Base-by-base conservation (phyloP, 2,329 filamentous ascomycete genomes). In the Paradendryphiella salina region DNA sequence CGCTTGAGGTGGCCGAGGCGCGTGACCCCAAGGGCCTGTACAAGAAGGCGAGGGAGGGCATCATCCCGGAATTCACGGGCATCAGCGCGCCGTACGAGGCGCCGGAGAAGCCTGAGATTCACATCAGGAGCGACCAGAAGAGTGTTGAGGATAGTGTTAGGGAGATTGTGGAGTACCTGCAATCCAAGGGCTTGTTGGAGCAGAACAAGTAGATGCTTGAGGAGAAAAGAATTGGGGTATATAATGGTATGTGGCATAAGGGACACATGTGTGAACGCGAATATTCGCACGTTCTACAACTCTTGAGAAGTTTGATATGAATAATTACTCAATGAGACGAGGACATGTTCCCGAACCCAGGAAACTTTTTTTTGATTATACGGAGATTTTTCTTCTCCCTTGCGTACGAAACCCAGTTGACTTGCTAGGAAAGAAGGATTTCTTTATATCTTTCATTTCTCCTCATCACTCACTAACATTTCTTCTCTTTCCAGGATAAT, bases 61-160 rank as follows among this genome's bases (percentile, higher is more conserved):
- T 95, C 74, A 97, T 97, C 76, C 94, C 95, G 76, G 90, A 97
- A 64, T 99, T 99, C 73, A 99, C 94, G 1, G 94, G 94, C 48
- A 90, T 97, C 67, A 92, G 87, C 61, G 91, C 93, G 23, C 94
- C 94, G 1, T 99, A 99, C 73, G 94, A 99, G 82, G 89, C 85
- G 55, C 94, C 94, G 4, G 79, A 86, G 72, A 85, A 85, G 51
- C 84, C 94, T 1, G 94, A 99, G 80, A 88, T 99, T 62, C 86
- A 88, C 63, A 89, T 99, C 71, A 82, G 84, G 76, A 95, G 89
- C 37, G 85, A 90, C 68, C 82, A 93, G 79, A 84, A 85, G 68
- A 87, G 85, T 13, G 89, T 97, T 3, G 89, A 96, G 80, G 90
- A 96, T 70, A 91, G 89, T 48, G 93, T 97, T 9, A 82, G 79